Base-by-base conservation (phyloP, 2,329 filamentous ascomycete genomes). In the Colletotrichum lupini region DNA sequence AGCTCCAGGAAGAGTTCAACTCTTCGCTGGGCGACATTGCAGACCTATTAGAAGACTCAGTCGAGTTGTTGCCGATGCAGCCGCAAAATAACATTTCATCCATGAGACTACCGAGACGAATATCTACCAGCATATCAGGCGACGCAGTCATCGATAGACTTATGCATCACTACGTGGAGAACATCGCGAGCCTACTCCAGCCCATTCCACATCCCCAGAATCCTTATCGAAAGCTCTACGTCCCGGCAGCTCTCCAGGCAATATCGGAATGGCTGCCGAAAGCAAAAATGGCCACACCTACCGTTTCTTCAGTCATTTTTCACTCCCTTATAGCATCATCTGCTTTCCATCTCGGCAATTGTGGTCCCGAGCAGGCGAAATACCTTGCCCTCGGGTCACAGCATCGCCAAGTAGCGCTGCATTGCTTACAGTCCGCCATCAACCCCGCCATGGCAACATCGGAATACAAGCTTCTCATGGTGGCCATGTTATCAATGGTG, bases 141-240 rank as follows among this genome's bases (percentile, higher is more conserved):
- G 52, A 68, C 24, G 24, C 24, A 9, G 16, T 49, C 3, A 57
- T 49, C 2, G 67, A 68, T 7, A 56, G 30, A 56, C 59, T 68
- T 9, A 62, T 64, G 59, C 58, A 64, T 28, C 67, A 68, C 1
- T 68, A 68, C 9, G 59, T 59, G 2, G 67, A 68, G 19, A 49
- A 68, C 8, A 52, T 68, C 14, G 52, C 58, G 12, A 59, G 56
- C 1, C 52, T 68, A n/a, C 67, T 68, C 12, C 66, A 62, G 5
- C 67, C 67, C 5, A 68, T 63, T 30, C 49, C 60, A 32, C 66
- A 68, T 16, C 59, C 49, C 22, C 67, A 68, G 24, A 68, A 68
- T 2, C 59, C 59, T 1, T 68, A 68, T 11, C 58, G 52, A 24
- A 49, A 32, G 1, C 14, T 68, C 5, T 68, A 68, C 19, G 32